Conservation (phyloP, 768 basidiomycete genomes). For the Obba rivulosa region DNA sequence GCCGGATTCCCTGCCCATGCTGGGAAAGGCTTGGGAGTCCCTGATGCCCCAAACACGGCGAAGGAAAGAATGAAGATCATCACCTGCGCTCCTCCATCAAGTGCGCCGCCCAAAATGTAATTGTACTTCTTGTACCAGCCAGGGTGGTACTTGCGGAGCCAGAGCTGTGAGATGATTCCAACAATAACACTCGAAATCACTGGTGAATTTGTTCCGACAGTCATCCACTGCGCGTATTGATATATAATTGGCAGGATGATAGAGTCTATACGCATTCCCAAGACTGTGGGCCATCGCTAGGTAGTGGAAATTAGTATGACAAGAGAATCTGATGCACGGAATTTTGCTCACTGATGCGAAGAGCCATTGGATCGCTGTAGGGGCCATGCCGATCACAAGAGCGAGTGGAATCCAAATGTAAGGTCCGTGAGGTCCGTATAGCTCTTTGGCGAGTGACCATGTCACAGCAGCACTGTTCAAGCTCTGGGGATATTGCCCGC, state of each 20-base stretch:
- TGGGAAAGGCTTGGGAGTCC: conserved; percentile 45
- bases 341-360: conserved; percentile 39
- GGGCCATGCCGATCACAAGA: conserved; percentile 47
- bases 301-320: not conserved
- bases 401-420: conserved; percentile 54
- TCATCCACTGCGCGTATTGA: conserved; percentile 35
- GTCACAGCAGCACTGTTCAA: conserved; percentile 57
- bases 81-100: conserved; percentile 62
- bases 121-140: conserved; percentile 67
- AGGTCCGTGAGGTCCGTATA: conserved; percentile 49
- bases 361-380: conserved; percentile 49
- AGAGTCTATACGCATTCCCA: conserved; percentile 41
- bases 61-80: conserved; percentile 63
- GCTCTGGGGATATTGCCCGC: conserved; percentile 45
- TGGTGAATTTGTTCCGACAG: conserved; percentile 51
- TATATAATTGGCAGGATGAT: conserved; percentile 56
- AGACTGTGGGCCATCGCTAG: conserved; percentile 52
- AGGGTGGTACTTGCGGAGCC: conserved; percentile 51
- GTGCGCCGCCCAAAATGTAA: conserved; percentile 57
- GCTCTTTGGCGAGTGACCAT: conserved; percentile 56
- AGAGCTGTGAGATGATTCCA: conserved; percentile 42
- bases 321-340: not conserved
- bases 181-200: conserved; percentile 37
- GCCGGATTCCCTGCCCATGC: conserved; percentile 51
- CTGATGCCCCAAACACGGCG: conserved; percentile 58